Conservation (phyloP, 1,284 basidiomycete genomes). For the Hymenochaete sp. region DNA sequence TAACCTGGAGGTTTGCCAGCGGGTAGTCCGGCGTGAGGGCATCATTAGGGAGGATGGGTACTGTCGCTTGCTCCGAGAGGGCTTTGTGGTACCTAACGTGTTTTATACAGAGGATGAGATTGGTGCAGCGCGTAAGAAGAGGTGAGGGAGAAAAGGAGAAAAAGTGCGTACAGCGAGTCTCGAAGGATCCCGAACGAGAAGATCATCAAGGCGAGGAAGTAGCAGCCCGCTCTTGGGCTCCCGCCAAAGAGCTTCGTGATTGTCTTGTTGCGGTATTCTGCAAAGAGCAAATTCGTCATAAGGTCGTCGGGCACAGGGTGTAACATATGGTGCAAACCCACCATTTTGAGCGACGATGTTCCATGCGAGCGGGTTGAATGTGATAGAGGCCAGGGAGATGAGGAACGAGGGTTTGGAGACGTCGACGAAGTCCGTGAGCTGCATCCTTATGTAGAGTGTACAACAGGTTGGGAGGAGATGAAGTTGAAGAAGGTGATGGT, state of each 20-base stretch:
- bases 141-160: slow-evolving; percentile 3
- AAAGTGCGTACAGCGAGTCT: slow-evolving; percentile 66
- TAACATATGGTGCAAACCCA: slow-evolving; percentile 30
- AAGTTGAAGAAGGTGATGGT: too few species aligned
- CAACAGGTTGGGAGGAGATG: too few species aligned
- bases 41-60: slow-evolving; percentile 40
- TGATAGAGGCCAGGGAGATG: slow-evolving; percentile 54
- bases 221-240: slow-evolving; percentile 71
- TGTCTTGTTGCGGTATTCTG: slow-evolving; percentile 84
- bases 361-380: slow-evolving; percentile 93
- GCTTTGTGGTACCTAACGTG: slow-evolving; percentile 59
- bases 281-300: slow-evolving; percentile 6
- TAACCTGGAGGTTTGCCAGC: slow-evolving; percentile 40
- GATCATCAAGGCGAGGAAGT: slow-evolving; percentile 86
- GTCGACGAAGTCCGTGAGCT: slow-evolving; percentile 51
- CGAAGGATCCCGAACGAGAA: slow-evolving; percentile 81
- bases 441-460: too few species aligned
- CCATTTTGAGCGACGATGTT: slow-evolving; percentile 92
- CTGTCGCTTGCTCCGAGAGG: slow-evolving; percentile 60
- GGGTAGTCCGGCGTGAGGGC: too few species aligned
- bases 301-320: not conserved
- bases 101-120: not conserved
- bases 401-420: slow-evolving; percentile 56
- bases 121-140: not conserved
- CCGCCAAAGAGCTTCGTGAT: slow-evolving; percentile 77